These are phyloP conservation scores for Camelina sativa DNA, from an alignment of 345 rosid species.

Conservation along the genomic window DNA sequence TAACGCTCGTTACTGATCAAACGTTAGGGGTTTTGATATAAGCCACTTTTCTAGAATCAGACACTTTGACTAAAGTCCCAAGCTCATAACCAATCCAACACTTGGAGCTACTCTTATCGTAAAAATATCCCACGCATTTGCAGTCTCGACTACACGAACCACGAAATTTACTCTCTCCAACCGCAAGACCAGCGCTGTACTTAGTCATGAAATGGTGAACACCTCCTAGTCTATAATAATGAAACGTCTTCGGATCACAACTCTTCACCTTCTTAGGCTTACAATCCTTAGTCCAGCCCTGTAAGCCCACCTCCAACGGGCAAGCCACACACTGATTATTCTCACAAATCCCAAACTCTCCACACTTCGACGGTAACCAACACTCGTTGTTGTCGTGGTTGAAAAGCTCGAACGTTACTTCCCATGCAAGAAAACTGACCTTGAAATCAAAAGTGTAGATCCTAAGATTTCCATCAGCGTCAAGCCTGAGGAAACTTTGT, in stretches of 20 bases:
- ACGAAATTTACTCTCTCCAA: constrained; percentile 38
- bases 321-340: constrained; percentile 62
- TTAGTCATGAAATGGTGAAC: constrained; percentile 58
- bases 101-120: constrained; percentile 22
- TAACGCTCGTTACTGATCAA: background rate
- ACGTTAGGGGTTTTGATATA: constrained; percentile 23
- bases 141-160: constrained; percentile 45
- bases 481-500: constrained; percentile 48
- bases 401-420: constrained; percentile 53
- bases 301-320: constrained; percentile 47
- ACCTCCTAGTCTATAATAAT: constrained; percentile 54
- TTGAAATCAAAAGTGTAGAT: constrained; percentile 49
- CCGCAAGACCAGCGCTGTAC: constrained; percentile 49
- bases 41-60: constrained; percentile 22
- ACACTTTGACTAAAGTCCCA: constrained; percentile 45
- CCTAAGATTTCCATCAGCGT: constrained; percentile 56
- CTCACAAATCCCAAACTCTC: constrained; percentile 56
- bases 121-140: constrained; percentile 47
- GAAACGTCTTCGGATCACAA: constrained; percentile 43
- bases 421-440: constrained; percentile 48
- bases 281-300: constrained; percentile 56
- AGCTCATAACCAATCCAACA: constrained; percentile 57
- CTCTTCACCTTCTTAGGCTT: constrained; percentile 34
- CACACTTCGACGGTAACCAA: constrained; percentile 51
- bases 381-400: constrained; percentile 45